A percentile compares a stretch with the other conserved stretches of the same genome.
These are phyloP conservation scores for Suillus lakei DNA, from an alignment of 768 basidiomycete genomes.

Conservation along the genomic window DNA sequence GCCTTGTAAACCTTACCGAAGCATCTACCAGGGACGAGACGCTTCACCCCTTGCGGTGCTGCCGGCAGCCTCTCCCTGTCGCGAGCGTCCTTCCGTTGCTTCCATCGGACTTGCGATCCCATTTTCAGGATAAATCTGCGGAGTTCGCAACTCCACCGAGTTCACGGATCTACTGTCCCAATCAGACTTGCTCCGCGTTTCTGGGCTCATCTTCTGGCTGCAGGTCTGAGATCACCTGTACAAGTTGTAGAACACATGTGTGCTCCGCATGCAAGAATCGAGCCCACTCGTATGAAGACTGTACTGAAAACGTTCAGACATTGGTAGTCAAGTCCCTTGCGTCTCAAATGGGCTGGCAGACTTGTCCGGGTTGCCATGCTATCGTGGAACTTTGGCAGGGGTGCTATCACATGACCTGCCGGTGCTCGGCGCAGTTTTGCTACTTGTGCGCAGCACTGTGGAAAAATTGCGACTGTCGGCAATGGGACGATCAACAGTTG, in stretches of 20 bases:
- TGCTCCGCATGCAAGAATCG: constrained; percentile 56
- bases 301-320: constrained; percentile 47
- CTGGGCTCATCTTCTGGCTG: constrained; percentile 43
- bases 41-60: constrained; percentile 57
- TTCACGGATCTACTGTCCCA: constrained; percentile 56
- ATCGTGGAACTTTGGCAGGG: constrained; percentile 62
- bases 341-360: constrained; percentile 55
- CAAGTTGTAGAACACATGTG: constrained; percentile 41
- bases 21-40: constrained; percentile 53
- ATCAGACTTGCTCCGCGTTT: constrained; percentile 55
- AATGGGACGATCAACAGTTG: constrained; percentile 63
- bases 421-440: constrained; percentile 56
- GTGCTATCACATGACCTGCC: constrained; percentile 71
- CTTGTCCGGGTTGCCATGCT: constrained; percentile 60
- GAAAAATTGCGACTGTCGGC: constrained; percentile 64
- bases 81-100: constrained; percentile 35
- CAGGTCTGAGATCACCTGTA: constrained; percentile 38
- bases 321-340: constrained; percentile 52
- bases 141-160: constrained; percentile 50
- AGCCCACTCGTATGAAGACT: constrained; percentile 45
- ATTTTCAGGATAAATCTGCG: constrained; percentile 45
- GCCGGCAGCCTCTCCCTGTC: constrained; percentile 41
- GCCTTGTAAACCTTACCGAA: constrained; percentile 46
- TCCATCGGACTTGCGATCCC: constrained; percentile 23
- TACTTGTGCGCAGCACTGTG: constrained; percentile 66